A percentile compares a stretch with the other conserved stretches of the same genome.
Conservation (phyloP, 2,329 filamentous ascomycete genomes). For the Xylariomycetidae sp. region DNA sequence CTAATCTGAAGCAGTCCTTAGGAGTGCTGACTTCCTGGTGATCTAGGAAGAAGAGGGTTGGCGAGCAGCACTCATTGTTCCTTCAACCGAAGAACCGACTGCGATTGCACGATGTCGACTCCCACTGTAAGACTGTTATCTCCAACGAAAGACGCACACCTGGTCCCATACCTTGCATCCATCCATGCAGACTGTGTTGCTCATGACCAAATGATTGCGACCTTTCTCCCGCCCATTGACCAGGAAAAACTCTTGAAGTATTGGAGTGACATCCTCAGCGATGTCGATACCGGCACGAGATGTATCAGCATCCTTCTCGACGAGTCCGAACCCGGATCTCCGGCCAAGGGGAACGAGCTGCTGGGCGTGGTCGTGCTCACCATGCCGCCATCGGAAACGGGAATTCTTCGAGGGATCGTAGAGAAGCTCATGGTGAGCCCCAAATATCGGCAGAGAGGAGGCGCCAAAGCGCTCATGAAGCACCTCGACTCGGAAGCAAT, state of each 20-base stretch:
- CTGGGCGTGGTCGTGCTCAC: slow-evolving; percentile 50
- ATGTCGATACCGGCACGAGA: slow-evolving; percentile 29
- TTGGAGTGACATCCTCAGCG: slow-evolving; percentile 4
- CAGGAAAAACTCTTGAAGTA: slow-evolving; percentile 3
- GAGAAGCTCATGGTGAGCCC: slow-evolving; percentile 54
- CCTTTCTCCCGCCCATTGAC: slow-evolving; percentile 53
- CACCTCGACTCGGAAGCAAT: slow-evolving; percentile 50
- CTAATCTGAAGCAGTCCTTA: too few species aligned
- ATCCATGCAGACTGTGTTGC: slow-evolving; percentile 37
- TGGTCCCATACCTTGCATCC: slow-evolving; percentile 23
- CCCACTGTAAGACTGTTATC: slow-evolving; percentile 36
- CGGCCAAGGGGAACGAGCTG: slow-evolving; percentile 29
- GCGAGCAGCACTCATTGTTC: too few species aligned
- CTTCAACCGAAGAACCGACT: too few species aligned
- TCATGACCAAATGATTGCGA: slow-evolving; percentile 48
- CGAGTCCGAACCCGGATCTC: slow-evolving; percentile 25
- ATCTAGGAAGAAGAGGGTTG: too few species aligned
- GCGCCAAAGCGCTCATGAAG: slow-evolving; percentile 44
- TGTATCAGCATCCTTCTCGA: slow-evolving; percentile 48
- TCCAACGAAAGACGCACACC: slow-evolving; percentile 39
- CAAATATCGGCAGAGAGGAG: slow-evolving; percentile 42
- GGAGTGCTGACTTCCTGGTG: too few species aligned
- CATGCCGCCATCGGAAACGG: slow-evolving; percentile 49
- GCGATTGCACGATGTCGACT: slow-evolving; percentile 2
- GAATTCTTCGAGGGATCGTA: slow-evolving; percentile 46